Base-by-base conservation (phyloP, 1,139 yeast species). In the Pichiaceae sp. region DNA sequence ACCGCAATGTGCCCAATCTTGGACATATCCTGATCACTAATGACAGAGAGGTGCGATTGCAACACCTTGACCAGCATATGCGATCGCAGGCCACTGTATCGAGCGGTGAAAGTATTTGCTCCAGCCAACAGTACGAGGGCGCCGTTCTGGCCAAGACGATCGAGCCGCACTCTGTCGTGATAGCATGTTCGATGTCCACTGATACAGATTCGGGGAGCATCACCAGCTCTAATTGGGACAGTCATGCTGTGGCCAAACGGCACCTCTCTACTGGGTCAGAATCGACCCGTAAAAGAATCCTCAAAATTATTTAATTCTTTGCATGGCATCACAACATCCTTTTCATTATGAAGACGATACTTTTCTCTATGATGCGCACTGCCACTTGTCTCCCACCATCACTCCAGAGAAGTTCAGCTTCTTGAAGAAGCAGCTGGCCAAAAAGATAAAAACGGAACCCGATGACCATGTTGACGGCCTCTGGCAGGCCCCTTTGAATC, bases 291-390 rank as follows among this genome's bases (percentile, higher is more conserved):
- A n/a, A n/a, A n/a, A n/a, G n/a, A n/a, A n/a, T n/a, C n/a, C n/a
- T n/a, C n/a, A n/a, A n/a, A n/a, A n/a, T n/a, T n/a, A n/a, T n/a
- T n/a, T n/a, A n/a, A n/a, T n/a, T n/a, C n/a, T n/a, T n/a, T n/a
- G n/a, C n/a, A n/a, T n/a, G n/a, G n/a, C n/a, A n/a, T n/a, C n/a
- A n/a, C n/a, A n/a, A n/a, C n/a, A n/a, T 14, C 6, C 28, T 25
- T 25, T 8, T 25, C 28, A 8, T 14, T 15, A 25, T 8, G 28
- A 25, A 11, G 28, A 14, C 6, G 14, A 14, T 25, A 14, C n/a
- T 14, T 25, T 25, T 18, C 28, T 62, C 6, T 64, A 62, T 20
- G 89, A 80, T 56, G 75, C 82, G 1, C 89, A 80, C 49, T 80
- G 89, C 50, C 89, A 80, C 53, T 57, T 72, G 9, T 52, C 66